phyloP scores from a whole-genome alignment of 2,329 filamentous ascomycete genomes.

The Passalora sequoiae region DNA sequence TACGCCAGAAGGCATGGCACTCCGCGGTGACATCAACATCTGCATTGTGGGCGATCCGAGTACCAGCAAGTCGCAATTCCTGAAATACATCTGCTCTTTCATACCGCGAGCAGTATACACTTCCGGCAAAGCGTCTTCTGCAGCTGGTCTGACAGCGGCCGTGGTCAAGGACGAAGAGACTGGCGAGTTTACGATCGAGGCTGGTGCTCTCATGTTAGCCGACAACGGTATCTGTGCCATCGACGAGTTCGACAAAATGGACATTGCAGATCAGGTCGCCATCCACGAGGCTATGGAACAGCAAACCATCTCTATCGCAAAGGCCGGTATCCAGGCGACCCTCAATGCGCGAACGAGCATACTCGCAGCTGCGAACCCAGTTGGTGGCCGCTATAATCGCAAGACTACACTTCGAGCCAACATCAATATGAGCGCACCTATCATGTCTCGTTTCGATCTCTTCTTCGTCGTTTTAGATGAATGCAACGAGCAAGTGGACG shows the following conservation, averaged over 20 bases:
- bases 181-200: constrained; percentile 97
- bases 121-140: constrained; percentile 93
- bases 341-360: constrained; percentile 94
- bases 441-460: constrained; percentile 98
- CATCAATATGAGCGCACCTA: constrained; percentile 97
- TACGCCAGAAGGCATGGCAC: constrained; percentile 88
- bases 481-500: constrained; percentile 86
- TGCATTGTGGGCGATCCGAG: constrained; percentile 96
- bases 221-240: constrained; percentile 97
- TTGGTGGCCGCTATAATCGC: constrained; percentile 93
- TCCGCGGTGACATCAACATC: constrained; percentile 97
- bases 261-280: constrained; percentile 91
- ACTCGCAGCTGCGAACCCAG: constrained; percentile 90
- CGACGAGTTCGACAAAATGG: constrained; percentile 99
- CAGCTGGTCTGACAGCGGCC: constrained; percentile 92
- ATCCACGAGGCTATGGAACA: constrained; percentile 99
- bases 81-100: constrained; percentile 96
- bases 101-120: constrained; percentile 97
- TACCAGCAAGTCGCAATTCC: constrained; percentile 94
- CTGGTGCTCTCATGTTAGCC: constrained; percentile 93
- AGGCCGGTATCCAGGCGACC: constrained; percentile 96
- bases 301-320: constrained; percentile 97
- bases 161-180: constrained; percentile 98
- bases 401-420: constrained; percentile 90
- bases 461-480: constrained; percentile 98